Evolutionary conservation across 805 yeast species (phyloP), one percentile per base, ranked within the genome.

Genomic region (Barnettozyma siamensis): DNA sequence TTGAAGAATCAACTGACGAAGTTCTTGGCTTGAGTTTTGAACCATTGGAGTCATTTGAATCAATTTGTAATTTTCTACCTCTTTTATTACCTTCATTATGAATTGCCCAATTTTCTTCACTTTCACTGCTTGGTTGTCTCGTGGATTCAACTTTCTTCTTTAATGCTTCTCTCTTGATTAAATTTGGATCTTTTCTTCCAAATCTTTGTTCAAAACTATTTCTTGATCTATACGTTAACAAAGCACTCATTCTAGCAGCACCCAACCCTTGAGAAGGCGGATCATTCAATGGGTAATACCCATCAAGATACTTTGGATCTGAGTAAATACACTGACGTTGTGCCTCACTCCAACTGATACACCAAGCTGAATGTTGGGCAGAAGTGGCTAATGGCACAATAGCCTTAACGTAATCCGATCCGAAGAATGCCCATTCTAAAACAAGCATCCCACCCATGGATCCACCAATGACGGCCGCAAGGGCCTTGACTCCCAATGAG

Each of bases 401-500:
- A 32, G 75, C 68, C 44, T 73, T 73, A 27, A 93, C 95, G 57
- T 76, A 93, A 2, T 70, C 73, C 2, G 68, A 59, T 4, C 83
- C 83, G 41, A 77, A 80, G 58, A 75, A 87, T 3, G 88, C 77
- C 75, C 87, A 93, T 60, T 93, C 99, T 53, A 93, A 66, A 0
- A 89, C 88, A 34, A 88, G 66, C 98, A 93, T 93, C 16, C 99
- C 99, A 32, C 99, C 99, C 99, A 93, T 93, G 20, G 98, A 89
- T 0, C 99, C 99, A 31, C 99, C 99, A 43, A 93, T 76, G 15
- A 84, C 94, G 38, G 82, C 75, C 1, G 97, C 96, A 23, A 91
- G 68, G 43, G 79, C 74, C 40, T 72, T 73, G n/a, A 93, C 87
- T 0, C 87, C 88, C 35, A 93, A 63, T 5, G 80, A 77, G 50